phyloP scores from a whole-genome alignment of 1,284 basidiomycete genomes.

The Coniophora puteana region DNA sequence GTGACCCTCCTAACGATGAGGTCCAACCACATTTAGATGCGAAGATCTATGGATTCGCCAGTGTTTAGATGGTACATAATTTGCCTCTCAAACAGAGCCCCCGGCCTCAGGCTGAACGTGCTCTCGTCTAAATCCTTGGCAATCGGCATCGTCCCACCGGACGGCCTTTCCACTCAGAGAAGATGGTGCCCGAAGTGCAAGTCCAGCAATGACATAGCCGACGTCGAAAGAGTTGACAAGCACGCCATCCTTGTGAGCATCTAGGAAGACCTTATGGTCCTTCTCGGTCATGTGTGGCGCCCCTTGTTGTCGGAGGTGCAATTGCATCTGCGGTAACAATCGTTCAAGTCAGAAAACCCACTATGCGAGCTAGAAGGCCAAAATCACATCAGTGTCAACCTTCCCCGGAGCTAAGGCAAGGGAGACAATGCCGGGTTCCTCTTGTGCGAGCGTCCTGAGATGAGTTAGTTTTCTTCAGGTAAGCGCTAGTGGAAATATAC shows the following conservation, averaged over 20 bases:
- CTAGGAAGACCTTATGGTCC: slow-evolving; percentile 57
- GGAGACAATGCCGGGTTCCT: slow-evolving; percentile 71
- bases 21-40: too few relatives aligned
- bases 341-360: slow-evolving; percentile 3
- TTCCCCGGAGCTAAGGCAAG: slow-evolving; percentile 83
- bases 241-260: slow-evolving; percentile 55
- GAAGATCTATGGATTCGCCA: too few relatives aligned
- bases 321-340: slow-evolving; percentile 63
- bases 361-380: slow-evolving; percentile 4
- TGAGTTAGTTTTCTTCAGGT: slow-evolving; percentile 4
- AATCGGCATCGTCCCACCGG: slow-evolving; percentile 64
- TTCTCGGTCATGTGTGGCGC: slow-evolving; percentile 45
- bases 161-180: slow-evolving; percentile 72
- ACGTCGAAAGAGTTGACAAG: slow-evolving; percentile 69
- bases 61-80: too few relatives aligned
- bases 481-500: slow-evolving; percentile 27
- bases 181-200: slow-evolving; percentile 56
- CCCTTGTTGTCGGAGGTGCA: slow-evolving; percentile 43
- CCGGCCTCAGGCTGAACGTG: too few relatives aligned
- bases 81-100: too few relatives aligned
- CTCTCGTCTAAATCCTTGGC: slow-evolving; percentile 47
- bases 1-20: too few relatives aligned
- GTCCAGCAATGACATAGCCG: slow-evolving; percentile 72
- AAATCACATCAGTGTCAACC: slow-evolving; percentile 69
- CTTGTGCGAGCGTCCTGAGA: slow-evolving; percentile 73